These are phyloP conservation scores for Psidium friedrichsthalianum DNA, from an alignment of 345 rosid species.

Conservation along the genomic window DNA sequence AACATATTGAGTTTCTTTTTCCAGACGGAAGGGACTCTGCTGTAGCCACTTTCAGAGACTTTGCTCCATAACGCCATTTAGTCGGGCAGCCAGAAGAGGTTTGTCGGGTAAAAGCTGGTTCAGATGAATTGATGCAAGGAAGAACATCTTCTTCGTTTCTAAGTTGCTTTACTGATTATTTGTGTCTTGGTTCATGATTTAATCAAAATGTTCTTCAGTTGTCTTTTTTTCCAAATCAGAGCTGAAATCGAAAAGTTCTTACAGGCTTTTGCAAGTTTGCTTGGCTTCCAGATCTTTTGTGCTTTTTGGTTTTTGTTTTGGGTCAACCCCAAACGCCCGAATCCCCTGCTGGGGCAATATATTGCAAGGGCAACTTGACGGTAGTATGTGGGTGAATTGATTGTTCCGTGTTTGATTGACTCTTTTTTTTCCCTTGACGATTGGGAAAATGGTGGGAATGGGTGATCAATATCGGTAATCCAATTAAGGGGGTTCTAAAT, in stretches of 20 bases:
- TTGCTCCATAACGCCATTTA: not conserved
- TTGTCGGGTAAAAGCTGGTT: not conserved
- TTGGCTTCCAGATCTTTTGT: not conserved
- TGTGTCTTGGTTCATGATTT: not conserved
- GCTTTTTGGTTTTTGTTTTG: not conserved
- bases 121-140: not conserved
- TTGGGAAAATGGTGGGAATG: not conserved
- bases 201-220: not conserved
- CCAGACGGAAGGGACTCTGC: not conserved
- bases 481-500: not conserved
- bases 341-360: not conserved
- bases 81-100: not conserved
- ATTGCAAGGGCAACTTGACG: not conserved
- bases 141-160: not conserved
- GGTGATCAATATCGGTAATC: not conserved
- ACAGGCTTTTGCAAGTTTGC: not conserved
- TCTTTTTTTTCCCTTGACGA: not conserved
- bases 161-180: not conserved
- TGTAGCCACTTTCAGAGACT: not conserved
- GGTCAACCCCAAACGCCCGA: not conserved
- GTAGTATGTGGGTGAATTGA: not conserved
- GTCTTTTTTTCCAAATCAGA: not conserved
- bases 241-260: not conserved
- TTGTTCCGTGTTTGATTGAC: not conserved
- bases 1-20: not conserved